Conservation (phyloP, 768 basidiomycete species). For the Calocera cornea region DNA sequence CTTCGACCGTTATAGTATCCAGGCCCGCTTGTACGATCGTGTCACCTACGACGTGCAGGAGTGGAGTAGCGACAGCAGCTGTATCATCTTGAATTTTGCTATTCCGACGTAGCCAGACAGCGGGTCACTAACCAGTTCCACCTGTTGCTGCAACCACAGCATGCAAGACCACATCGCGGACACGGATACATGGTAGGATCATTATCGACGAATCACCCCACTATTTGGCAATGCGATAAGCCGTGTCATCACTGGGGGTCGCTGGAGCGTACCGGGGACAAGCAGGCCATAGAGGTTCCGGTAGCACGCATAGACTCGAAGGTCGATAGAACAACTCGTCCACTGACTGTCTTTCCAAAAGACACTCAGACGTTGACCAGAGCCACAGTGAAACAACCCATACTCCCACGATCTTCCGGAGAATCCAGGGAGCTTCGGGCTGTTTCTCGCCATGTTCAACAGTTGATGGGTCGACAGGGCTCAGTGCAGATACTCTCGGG, state of each 20-base stretch:
- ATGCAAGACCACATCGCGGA: conserved; percentile 48
- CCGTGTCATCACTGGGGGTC: conserved; percentile 1
- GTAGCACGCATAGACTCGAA: conserved; percentile 49
- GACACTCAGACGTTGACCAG: not conserved
- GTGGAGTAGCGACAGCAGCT: conserved; percentile 34
- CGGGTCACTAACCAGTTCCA: conserved; percentile 22
- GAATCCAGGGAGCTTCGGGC: conserved; percentile 46
- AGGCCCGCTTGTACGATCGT: conserved; percentile 41
- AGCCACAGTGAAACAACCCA: conserved; percentile 14
- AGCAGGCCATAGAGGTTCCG: conserved; percentile 44
- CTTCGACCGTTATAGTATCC: conserved; percentile 33
- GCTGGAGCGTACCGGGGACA: conserved; percentile 39
- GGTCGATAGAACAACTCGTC: conserved; percentile 49
- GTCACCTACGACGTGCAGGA: conserved; percentile 45
- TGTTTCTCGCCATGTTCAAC: conserved; percentile 32
- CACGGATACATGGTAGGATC: conserved; percentile 48
- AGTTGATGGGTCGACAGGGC: conserved; percentile 14
- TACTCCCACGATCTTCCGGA: conserved; percentile 53
- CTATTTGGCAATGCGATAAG: conserved; percentile 19
- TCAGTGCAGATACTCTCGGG: conserved; percentile 5
- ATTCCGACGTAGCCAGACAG: not conserved
- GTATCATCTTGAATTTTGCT: conserved; percentile 29
- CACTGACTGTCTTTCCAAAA: conserved; percentile 32
- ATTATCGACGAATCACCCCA: conserved; percentile 55
- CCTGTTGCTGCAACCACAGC: conserved; percentile 47